Base-by-base conservation (phyloP, 148 eudicot genomes). In the Vaccinium darrowii region DNA sequence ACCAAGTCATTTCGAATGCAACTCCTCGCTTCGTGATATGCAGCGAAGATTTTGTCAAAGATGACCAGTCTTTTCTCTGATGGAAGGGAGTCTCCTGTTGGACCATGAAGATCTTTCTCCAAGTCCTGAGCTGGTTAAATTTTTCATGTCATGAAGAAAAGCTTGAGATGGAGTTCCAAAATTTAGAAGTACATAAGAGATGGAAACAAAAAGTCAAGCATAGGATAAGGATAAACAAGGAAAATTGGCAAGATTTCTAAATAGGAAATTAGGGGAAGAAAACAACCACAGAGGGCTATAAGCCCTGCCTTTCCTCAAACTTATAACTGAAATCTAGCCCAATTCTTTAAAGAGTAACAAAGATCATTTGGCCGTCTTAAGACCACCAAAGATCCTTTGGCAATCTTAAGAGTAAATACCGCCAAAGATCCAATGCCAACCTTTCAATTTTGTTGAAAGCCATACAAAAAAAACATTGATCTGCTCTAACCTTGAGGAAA, bases 1-100 rank as follows among this genome's bases (percentile, higher is more conserved):
- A 97, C 99, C 96, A 97, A 91, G 88, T 97, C 99, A 88, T 84
- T 95, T 25, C 98, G 90, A 85, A 95, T 94, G 90, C 88, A 89
- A 88, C 96, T 92, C 92, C 96, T 94, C 30, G 99, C 98, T 71
- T 96, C 98, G 63, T 92, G 92, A 88, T 96, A 96, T 51, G 98
- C 93, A 52, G 97, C 80, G 85, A 96, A 94, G 10, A 92, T 91
- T 86, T 95, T 96, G 91, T 95, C 97, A 87, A 90, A 96, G 78
- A 93, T 88, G 69, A 83, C 91, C 80, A 96, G 94, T 86, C 87
- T 92, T 90, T 93, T 96, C 83, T 96, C 98, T 77, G 97, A 89
- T 65, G 95, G 89, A 83, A 96, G 87, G 30, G 93, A 92, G 63
- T 89, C 95, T 76, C 92, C 92, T 86, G 86, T 86, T 83, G 94